Evolutionary conservation across 805 yeast species (phyloP), one percentile per base, ranked within the genome.

Genomic region (Peterozyma xylosa): DNA sequence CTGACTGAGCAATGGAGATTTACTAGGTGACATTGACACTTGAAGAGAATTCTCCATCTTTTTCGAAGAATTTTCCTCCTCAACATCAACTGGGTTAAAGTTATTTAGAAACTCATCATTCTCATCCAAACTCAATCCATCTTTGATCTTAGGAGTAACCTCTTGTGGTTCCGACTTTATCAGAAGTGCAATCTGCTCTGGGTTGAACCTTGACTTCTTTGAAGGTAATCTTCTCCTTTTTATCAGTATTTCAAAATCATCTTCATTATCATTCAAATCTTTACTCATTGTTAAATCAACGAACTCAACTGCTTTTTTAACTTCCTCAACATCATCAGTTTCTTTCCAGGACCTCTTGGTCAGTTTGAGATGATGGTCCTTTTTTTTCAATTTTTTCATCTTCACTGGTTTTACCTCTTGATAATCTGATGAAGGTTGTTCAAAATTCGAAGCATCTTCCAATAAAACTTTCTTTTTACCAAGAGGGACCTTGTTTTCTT

Each of bases 81-180:
- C 7, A 7, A 21, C 27, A 4, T 21, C 27, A 21, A 21, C 27
- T 21, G 27, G 27, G 27, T 21, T 21, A 21, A 21, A 21, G 27
- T 21, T 21, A 21, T 7, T 21, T 40, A 69, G 50, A 42, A 69
- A 68, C 38, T 66, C 70, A 2, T 56, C 43, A 15, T 56, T 64
- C 40, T 68, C 73, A 50, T 65, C 64, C 16, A 67, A 48, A 1
- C 53, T 42, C 14, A 60, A 41, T 7, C 59, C 62, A 9, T 14
- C 47, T 11, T 21, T 7, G 7, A 7, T 33, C 43, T 11, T 29
- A 35, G 7, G 5, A 5, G 9, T 10, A 30, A 13, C n/a, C 30
- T 15, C 33, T 34, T 17, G 17, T 21, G 27, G 27, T 21, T 21
- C 27, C 7, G 7, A 21, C 54, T 13, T 29, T 35, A 1, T 21